phyloP scores from a whole-genome alignment of 1,139 yeast genomes.

The Pichia cactophila region DNA sequence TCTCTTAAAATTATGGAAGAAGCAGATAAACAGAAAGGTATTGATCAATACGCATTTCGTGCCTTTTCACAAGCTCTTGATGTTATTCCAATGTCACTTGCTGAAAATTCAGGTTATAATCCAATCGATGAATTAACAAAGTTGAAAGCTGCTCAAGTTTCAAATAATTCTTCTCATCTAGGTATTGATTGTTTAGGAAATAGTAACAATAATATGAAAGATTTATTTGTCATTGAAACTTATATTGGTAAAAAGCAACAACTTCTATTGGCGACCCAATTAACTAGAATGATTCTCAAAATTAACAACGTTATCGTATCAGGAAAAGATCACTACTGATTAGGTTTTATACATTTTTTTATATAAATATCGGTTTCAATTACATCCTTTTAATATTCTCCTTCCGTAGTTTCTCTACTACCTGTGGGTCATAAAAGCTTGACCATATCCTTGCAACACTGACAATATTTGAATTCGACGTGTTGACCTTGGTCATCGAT shows the following conservation, averaged over 20 bases:
- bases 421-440: conserved; percentile 24
- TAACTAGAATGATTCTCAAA: conserved; percentile 94
- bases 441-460: conserved; percentile 19
- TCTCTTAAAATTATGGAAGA: conserved; percentile 87
- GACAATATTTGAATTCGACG: conserved; percentile 9
- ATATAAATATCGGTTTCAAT: background rate
- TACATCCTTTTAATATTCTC: conserved; percentile 1
- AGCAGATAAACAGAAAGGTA: conserved; percentile 89
- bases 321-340: conserved; percentile 25
- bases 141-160: conserved; percentile 78
- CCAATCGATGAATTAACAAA: conserved; percentile 85
- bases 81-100: conserved; percentile 86
- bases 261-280: conserved; percentile 86
- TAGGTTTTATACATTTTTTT: background rate
- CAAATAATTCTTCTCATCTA: conserved; percentile 58
- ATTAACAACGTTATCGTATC: conserved; percentile 89
- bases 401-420: conserved; percentile 17
- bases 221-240: conserved; percentile 92
- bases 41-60: conserved; percentile 96
- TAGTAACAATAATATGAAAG: conserved; percentile 87
- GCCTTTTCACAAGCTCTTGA: conserved; percentile 91
- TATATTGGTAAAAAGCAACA: conserved; percentile 96
- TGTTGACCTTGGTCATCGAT: conserved; percentile 8
- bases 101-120: conserved; percentile 92
- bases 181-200: conserved; percentile 94